A percentile compares a stretch with the other conserved stretches of the same genome.
Evolutionary conservation across 495 filamentous ascomycete genomes (phyloP).

Genomic region (Penicillium arizonense): DNA sequence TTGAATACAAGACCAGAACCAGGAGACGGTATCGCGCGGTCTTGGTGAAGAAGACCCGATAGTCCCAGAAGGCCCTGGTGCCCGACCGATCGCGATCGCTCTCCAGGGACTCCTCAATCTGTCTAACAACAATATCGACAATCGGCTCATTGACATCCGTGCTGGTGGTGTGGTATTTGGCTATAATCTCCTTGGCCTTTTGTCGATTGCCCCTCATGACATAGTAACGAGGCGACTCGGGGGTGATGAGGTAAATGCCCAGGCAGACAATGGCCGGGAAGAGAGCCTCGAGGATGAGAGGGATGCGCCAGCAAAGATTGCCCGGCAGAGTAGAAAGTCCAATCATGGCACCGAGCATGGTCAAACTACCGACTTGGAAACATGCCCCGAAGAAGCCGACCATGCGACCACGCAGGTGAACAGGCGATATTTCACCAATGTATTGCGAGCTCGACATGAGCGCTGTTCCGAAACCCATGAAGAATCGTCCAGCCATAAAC

Average conservation of each 20-base stretch:
- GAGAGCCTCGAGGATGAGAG: constrained; percentile 35
- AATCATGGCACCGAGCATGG: constrained; percentile 37
- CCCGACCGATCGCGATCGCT: constrained; percentile 25
- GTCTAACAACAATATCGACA: constrained; percentile 35
- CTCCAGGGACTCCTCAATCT: constrained; percentile 42
- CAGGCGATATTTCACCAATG: constrained; percentile 42
- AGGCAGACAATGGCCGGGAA: constrained; percentile 39
- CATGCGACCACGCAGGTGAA: constrained; percentile 42
- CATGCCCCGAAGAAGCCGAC: constrained; percentile 46
- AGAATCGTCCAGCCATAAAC: constrained; percentile 43
- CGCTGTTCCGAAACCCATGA: constrained; percentile 41
- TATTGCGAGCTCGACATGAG: constrained; percentile 42
- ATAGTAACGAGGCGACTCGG: constrained; percentile 42
- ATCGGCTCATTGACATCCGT: constrained; percentile 35
- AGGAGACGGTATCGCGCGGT: constrained; percentile 34
- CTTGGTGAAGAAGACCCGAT: constrained; percentile 37
- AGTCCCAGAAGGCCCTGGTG: constrained; percentile 35
- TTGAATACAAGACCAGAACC: constrained; percentile 36
- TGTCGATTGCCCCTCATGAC: constrained; percentile 36
- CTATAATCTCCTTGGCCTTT: constrained; percentile 33
- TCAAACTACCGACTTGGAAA: constrained; percentile 40
- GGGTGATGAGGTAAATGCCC: constrained; percentile 36
- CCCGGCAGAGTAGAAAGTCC: constrained; percentile 26
- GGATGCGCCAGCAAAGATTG: constrained; percentile 35
- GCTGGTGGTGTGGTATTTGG: constrained; percentile 39